Base-by-base conservation (phyloP, 2,329 filamentous ascomycete species). In the Colletotrichum musicola region DNA sequence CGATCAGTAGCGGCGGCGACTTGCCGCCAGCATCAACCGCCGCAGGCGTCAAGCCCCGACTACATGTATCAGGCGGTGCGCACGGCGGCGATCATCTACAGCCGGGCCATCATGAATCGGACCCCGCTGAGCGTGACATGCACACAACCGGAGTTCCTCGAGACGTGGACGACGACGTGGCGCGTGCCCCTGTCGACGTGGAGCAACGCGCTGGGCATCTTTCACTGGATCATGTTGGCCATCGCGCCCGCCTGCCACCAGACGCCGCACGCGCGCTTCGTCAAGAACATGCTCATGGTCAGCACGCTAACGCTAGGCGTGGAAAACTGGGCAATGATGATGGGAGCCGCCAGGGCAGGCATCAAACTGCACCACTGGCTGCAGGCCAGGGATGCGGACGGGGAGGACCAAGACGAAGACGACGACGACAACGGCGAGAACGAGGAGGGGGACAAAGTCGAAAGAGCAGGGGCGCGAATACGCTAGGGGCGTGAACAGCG, bases 141-240 rank as follows among this genome's bases (percentile, higher is more conserved):
- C 62, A 76, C 76, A 3, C 68, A 77, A 4, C 69, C 73, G 9
- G 82, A 85, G 50, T 82, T 85, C 64, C 63, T 77, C 10, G 72
- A 74, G 50, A 78, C 87, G 5, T 88, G 85, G 85, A 77, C 76
- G 14, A 79, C 80, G 3, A 77, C 82, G 12, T 87, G 85, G 85
- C 77, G 80, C 18, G 81, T 85, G 4, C 80, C 82, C 1, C 75
- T 86, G 40, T 75, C 81, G 3, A 78, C 77, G 5, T 86, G 85
- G 84, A 82, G 83, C 66, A 74, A 77, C 2, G 77, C 84, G 25
- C 76, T 85, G 14, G 85, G 85, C 38, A 80, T 88, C 14, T 84
- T 84, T 62, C 76, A 81, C 57, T 87, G 85, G 85, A 75, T 85
- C 25, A 76, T 83, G 70, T 69, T 86, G 54, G 78, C 81, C 9